Evolutionary conservation across 2,329 filamentous ascomycete species (phyloP), one percentile per base, ranked within the genome.

Genomic region (Verticillium dahliae): DNA sequence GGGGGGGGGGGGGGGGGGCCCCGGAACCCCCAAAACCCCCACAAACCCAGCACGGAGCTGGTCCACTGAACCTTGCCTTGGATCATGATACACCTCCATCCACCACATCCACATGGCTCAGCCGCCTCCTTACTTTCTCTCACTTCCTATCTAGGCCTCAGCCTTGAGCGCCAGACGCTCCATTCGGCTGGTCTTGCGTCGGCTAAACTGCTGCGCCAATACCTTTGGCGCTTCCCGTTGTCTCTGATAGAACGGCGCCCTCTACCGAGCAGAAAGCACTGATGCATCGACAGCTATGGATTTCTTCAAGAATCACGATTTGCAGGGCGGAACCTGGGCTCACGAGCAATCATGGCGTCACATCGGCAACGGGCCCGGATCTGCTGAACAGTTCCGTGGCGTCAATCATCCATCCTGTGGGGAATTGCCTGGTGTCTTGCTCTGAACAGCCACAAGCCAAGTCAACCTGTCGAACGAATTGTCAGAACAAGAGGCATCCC

Each of bases 401-500:
- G 45, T 52, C 61, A 59, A 61, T 61, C 67, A 60, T 61, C 66
- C 27, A 64, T 67, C 63, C 62, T 65, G 68, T 65, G 67, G 68
- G 65, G 65, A 66, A 62, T 61, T 65, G 65, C 61, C 45, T 22
- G 18, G 6, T 27, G 45, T 52, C n/a, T 18, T 52, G 18, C 18
- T 52, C 18, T 11, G n/a, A n/a, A 18, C 45, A 18, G 45, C 18
- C 7, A 18, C 45, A 18, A 52, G 45, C 45, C 45, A 52, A 52
- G 45, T 9, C n/a, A 52, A 52, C 10, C 7, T 22, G 45, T 27
- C 18, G n/a, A 52, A 52, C n/a, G 65, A 66, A 64, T 55, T 57
- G 61, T 59, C 65, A 67, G 67, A 68, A 65, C 64, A 67, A 63
- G 58, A 67, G 59, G 22, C 22, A 63, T 63, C 66, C 62, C 60